Conservation (phyloP, 2,329 filamentous ascomycete genomes). For the Trichoderma oligosporum region DNA sequence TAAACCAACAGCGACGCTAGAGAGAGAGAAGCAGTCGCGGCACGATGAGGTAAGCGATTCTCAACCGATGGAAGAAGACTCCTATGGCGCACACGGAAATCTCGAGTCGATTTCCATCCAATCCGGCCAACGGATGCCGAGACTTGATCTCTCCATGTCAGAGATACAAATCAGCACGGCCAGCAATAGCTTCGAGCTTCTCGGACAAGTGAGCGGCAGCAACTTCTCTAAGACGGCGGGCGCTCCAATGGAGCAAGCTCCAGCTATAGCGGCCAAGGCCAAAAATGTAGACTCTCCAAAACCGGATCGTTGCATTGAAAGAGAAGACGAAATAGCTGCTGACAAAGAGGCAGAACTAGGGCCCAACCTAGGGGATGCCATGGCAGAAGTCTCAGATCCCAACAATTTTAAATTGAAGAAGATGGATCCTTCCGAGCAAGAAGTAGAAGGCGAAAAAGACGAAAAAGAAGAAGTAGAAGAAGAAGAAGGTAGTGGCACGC, state of each 20-base stretch:
- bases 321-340: slow-evolving; percentile 18
- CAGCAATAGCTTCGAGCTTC: slow-evolving; percentile 23
- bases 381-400: slow-evolving; percentile 2
- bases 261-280: background rate
- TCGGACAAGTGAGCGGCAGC: background rate
- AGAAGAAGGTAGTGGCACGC: background rate
- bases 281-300: background rate
- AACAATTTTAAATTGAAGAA: slow-evolving; percentile 11
- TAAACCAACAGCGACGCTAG: background rate
- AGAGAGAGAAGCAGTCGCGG: background rate
- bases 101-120: slow-evolving; percentile 29
- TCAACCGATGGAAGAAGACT: slow-evolving; percentile 6
- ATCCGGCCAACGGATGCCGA: slow-evolving; percentile 28
- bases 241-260: background rate
- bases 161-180: slow-evolving; percentile 25
- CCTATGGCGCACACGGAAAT: slow-evolving; percentile 18
- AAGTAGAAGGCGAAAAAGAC: background rate
- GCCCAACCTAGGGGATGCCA: slow-evolving; percentile 15
- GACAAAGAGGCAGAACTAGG: slow-evolving; percentile 22
- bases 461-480: background rate
- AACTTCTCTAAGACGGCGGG: slow-evolving; percentile 6
- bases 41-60: slow-evolving; percentile 19
- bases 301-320: background rate
- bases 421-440: background rate
- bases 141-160: slow-evolving; percentile 25